Percentiles rank a stretch among this genome's conserved stretches.
phyloP scores from a whole-genome alignment of 2,329 filamentous ascomycete species.

The Calonectria fujianensis region DNA sequence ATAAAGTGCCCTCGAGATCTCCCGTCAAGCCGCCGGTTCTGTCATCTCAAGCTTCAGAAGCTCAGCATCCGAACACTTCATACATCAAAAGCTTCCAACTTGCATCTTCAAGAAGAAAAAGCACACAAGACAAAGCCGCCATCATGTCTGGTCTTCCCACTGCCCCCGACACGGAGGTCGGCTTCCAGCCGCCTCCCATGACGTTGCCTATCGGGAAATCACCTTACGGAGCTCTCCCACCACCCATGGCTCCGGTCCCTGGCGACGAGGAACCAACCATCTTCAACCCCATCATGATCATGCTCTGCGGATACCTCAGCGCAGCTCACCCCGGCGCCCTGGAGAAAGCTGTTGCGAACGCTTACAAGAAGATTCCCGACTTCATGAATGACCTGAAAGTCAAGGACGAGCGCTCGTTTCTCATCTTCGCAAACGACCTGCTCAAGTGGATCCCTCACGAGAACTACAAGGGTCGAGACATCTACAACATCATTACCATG shows the following conservation, averaged over 20 bases:
- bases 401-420: slow-evolving; percentile 47
- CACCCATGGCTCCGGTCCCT: slow-evolving; percentile 27
- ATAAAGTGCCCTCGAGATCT: slow-evolving; percentile 15
- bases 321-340: slow-evolving; percentile 35
- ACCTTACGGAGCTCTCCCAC: neutral
- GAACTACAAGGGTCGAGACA: slow-evolving; percentile 57
- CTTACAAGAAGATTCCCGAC: slow-evolving; percentile 44
- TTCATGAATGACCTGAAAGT: slow-evolving; percentile 52
- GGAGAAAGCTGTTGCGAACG: slow-evolving; percentile 40
- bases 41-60: neutral
- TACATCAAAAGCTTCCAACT: neutral
- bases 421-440: slow-evolving; percentile 55
- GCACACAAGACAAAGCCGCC: neutral
- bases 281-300: slow-evolving; percentile 51
- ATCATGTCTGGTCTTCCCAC: slow-evolving; percentile 52
- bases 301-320: slow-evolving; percentile 48
- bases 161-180: slow-evolving; percentile 47
- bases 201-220: slow-evolving; percentile 8
- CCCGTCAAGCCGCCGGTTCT: neutral
- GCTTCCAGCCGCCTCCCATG: slow-evolving; percentile 49
- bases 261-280: slow-evolving; percentile 31
- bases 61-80: neutral
- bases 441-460: slow-evolving; percentile 63
- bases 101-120: neutral
- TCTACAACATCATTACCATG: slow-evolving; percentile 61